Evolutionary conservation across 1,284 basidiomycete species (phyloP).

Genomic region (Austroboletus niveus): DNA sequence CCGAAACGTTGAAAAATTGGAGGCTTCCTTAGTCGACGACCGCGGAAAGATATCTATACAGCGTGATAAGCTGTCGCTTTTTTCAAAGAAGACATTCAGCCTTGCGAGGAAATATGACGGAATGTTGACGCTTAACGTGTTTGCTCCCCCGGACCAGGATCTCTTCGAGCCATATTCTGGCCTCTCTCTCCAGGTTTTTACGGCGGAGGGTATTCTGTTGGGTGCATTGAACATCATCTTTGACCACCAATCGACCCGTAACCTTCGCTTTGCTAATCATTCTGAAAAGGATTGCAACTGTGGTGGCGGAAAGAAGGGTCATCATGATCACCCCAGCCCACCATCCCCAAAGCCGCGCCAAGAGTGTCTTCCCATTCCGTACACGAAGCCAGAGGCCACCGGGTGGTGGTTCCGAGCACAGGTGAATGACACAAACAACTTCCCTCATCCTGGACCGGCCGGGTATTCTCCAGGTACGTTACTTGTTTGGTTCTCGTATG

Average conservation of each 20-base stretch:
- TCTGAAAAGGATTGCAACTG: background rate
- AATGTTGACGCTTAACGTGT: conserved; percentile 8
- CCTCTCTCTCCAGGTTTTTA: conserved; percentile 6
- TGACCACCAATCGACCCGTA: conserved; percentile 10
- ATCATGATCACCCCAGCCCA: background rate
- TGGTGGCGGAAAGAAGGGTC: no score
- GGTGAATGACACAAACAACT: conserved; percentile 3
- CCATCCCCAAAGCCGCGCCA: background rate
- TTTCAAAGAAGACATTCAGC: no score
- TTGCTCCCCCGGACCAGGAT: background rate
- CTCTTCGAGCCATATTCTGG: conserved; percentile 12
- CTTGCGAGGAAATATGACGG: conserved; percentile 3
- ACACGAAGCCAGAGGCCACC: conserved; percentile 10
- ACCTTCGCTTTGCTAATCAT: conserved; percentile 10
- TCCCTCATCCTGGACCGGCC: conserved; percentile 1
- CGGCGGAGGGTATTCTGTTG: background rate
- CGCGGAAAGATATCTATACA: conserved; percentile 1
- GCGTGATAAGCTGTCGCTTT: background rate
- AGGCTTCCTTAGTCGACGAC: conserved; percentile 11
- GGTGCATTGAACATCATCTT: conserved; percentile 15
- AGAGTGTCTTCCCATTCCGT: conserved; percentile 2
- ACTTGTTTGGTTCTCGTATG: background rate
- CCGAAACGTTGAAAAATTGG: background rate
- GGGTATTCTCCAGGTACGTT: conserved; percentile 8
- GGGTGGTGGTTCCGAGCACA: conserved; percentile 14